Evolutionary conservation across 176 grass and related monocot genomes (phyloP), one percentile per base, ranked within the genome.

Genomic region (Aegilops longissima): DNA sequence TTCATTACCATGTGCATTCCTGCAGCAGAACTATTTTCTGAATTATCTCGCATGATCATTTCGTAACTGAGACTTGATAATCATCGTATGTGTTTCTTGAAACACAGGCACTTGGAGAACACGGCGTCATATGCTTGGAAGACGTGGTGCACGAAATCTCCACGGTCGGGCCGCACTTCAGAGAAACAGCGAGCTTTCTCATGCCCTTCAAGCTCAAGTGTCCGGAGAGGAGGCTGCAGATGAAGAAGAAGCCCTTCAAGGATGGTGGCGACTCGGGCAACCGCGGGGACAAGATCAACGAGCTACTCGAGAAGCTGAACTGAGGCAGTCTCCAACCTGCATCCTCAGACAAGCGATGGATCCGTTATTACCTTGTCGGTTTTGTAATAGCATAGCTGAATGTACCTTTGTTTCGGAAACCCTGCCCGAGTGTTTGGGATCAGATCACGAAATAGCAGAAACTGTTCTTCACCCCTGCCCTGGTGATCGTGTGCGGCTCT

Each of bases 161-260:
- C 2, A 93, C 78, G 0, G 86, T 95, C 1, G 93, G 93, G 13
- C 82, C 89, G 0, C 93, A 95, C 91, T 93, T 95, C 17, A 86
- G 44, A 23, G 84, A 95, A 67, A 89, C 88, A 18, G 35, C 81
- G 1, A 80, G 2, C 13, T 95, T 95, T 74, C 86, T 95, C 51
- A 87, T 86, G 89, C 93, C 93, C 8, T 73, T 95, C 30, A 95
- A 71, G 67, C 93, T 95, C 66, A 95, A 95, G 65, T 91, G 88
- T 21, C 93, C 93, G 18, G 93, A 95, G 73, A 87, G 93, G 56
- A 77, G 86, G 73, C 73, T 95, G 13, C 88, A 76, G 52, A 80
- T 93, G 88, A 95, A 95, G 89, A 89, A 85, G 78, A 95, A 83
- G 35, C 81, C 87, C 12, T 93, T 73, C 84, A 93, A 95, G 83